A percentile compares a stretch with the other conserved stretches of the same genome.
Evolutionary conservation across 345 rosid genomes (phyloP).

Genomic region (Brassica napus): DNA sequence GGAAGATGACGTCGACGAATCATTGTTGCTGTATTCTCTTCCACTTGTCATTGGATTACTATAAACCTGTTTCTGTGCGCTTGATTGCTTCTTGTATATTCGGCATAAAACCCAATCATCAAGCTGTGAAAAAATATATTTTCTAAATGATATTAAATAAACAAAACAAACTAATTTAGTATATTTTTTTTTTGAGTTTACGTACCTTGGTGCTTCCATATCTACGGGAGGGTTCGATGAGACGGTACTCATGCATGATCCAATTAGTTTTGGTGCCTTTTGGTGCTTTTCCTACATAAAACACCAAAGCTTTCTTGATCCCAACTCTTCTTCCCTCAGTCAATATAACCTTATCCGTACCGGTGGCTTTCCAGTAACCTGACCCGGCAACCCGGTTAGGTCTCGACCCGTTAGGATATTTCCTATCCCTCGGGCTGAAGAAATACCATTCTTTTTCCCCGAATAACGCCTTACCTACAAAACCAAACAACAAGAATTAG

Average conservation of each 20-base stretch:
- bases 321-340: slow-evolving; percentile 79
- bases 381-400: slow-evolving; percentile 92
- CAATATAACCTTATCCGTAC: slow-evolving; percentile 78
- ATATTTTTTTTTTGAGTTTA: neutral
- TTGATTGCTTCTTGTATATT: slow-evolving; percentile 77
- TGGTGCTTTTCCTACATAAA: slow-evolving; percentile 87
- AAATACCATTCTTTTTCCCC: slow-evolving; percentile 98
- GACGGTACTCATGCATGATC: slow-evolving; percentile 99
- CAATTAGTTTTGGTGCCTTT: slow-evolving; percentile 96
- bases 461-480: slow-evolving; percentile 76
- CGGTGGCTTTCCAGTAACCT: slow-evolving; percentile 99
- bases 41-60: slow-evolving; percentile 35
- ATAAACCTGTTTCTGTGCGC: slow-evolving; percentile 54
- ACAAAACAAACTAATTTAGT: neutral
- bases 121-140: slow-evolving; percentile 42
- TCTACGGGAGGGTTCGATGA: slow-evolving; percentile 60
- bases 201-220: slow-evolving; percentile 64
- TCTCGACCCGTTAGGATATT: slow-evolving; percentile 93
- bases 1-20: slow-evolving; percentile 59
- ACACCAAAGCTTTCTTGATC: slow-evolving; percentile 92
- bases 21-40: slow-evolving; percentile 66
- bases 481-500: neutral
- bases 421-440: slow-evolving; percentile 88
- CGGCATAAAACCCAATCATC: slow-evolving; percentile 98
- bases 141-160: neutral